phyloP scores from a whole-genome alignment of 768 basidiomycete genomes.

The Kwoniella sp. region DNA sequence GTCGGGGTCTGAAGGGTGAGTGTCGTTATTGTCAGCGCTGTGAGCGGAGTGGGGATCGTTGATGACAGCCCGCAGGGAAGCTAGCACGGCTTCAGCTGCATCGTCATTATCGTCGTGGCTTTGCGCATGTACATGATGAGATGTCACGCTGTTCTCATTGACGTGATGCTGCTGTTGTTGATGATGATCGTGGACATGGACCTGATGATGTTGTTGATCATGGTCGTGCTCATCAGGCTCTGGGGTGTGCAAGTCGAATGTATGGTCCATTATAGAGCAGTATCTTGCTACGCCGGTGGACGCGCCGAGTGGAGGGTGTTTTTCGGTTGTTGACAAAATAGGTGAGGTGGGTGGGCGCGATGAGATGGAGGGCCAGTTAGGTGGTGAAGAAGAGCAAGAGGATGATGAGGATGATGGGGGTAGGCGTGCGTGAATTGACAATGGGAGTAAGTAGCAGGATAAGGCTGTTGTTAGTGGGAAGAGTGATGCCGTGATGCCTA shows the following conservation, averaged over 20 bases:
- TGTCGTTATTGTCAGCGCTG: background rate
- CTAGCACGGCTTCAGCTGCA: constrained; percentile 36
- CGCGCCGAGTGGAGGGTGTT: constrained; percentile 31
- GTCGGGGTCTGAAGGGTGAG: background rate
- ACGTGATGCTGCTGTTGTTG: background rate
- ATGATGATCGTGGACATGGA: constrained; percentile 7
- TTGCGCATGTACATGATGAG: background rate
- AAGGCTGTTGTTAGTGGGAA: too few species aligned
- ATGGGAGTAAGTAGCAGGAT: too few species aligned
- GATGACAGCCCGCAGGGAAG: constrained; percentile 41
- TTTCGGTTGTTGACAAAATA: background rate
- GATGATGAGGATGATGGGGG: background rate
- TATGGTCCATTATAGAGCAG: constrained; percentile 16
- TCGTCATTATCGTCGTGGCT: constrained; percentile 2
- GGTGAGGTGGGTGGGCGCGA: background rate
- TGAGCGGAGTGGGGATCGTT: constrained; percentile 13
- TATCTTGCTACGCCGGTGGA: constrained; percentile 25
- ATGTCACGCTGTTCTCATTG: background rate
- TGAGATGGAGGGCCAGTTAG: background rate
- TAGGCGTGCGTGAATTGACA: constrained; percentile 7
- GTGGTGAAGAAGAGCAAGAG: background rate
- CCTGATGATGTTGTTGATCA: background rate
- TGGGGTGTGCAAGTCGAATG: constrained; percentile 14
- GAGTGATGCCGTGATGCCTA: too few species aligned
- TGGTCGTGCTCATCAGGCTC: constrained; percentile 3